Evolutionary conservation across 2,329 filamentous ascomycete species (phyloP), one percentile per base, ranked within the genome.

Genomic region (Fusarium sp.): DNA sequence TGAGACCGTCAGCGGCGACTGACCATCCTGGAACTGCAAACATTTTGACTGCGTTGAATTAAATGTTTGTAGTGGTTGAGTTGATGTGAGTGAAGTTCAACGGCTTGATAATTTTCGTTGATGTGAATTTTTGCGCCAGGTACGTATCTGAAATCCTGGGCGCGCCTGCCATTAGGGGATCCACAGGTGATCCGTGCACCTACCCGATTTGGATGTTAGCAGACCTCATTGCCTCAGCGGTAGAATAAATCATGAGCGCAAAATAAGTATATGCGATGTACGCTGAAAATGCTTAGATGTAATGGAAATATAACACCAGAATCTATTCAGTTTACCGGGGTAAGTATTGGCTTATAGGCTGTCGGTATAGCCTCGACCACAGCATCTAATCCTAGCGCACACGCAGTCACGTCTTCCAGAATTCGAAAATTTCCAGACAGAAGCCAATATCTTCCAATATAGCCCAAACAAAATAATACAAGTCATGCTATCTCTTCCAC

Each of bases 21-120:
- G 93, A 93, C 94, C 95, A 97, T 71, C 96, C 96, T 75, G 92
- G 92, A 30, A 98, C 94, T 11, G 94, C 90, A 79, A 98, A 98
- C 95, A 98, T 95, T 57, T 69, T 53, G 52, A 57, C 35, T 30
- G 52, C 19, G 22, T 56, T 28, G 22, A 46, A 28, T 32, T 48
- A 26, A 49, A 46, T 53, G 44, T 40, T 40, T 53, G 57, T 35
- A 47, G 51, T 49, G 52, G 46, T 54, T 48, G 53, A 65, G 53
- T 53, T 61, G 47, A 49, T 61, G 45, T 52, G 65, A 41, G 28
- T 56, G 46, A 59, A 51, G 43, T 33, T 39, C 32, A 48, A 54
- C n/a, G 24, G 22, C 17, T 62, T 53, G 50, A 62, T 39, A 66
- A 62, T 57, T 62, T 66, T 67, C 30, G 10, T 45, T 22, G 41